phyloP scores from a whole-genome alignment of 2,329 filamentous ascomycete species.

The Pseudogymnoascus sp. region DNA sequence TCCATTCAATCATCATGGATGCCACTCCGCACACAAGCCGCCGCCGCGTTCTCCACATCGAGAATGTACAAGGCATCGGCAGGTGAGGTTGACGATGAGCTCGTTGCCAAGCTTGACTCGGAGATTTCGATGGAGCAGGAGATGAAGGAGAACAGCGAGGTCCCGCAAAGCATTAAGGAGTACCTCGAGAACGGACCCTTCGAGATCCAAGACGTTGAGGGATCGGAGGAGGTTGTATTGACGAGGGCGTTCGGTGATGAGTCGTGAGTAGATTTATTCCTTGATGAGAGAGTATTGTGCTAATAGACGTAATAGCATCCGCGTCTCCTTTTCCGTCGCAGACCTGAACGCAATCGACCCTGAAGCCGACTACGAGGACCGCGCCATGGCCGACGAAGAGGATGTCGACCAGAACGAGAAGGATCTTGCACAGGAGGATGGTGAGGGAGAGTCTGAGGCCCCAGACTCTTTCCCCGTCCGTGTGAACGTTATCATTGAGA shows the following conservation, averaged over 20 bases:
- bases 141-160: slow-evolving; percentile 60
- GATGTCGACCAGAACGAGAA: slow-evolving; percentile 43
- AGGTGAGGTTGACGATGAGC: slow-evolving; percentile 63
- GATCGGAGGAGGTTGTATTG: slow-evolving; percentile 81
- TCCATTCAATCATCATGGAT: slow-evolving; percentile 25
- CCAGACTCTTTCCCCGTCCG: slow-evolving; percentile 65
- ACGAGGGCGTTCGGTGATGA: slow-evolving; percentile 79
- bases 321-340: slow-evolving; percentile 75
- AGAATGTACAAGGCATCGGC: slow-evolving; percentile 32
- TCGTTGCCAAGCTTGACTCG: slow-evolving; percentile 75
- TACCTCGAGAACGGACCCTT: slow-evolving; percentile 82
- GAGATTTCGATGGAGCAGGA: slow-evolving; percentile 80
- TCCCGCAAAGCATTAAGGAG: slow-evolving; percentile 73
- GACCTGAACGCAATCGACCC: slow-evolving; percentile 65
- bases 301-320: slow-evolving; percentile 46
- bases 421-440: slow-evolving; percentile 51
- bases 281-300: not conserved
- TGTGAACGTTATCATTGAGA: slow-evolving; percentile 82
- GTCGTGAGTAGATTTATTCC: slow-evolving; percentile 49
- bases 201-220: slow-evolving; percentile 71
- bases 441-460: slow-evolving; percentile 41
- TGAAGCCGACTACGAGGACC: slow-evolving; percentile 50
- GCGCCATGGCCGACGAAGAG: slow-evolving; percentile 48
- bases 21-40: slow-evolving; percentile 22
- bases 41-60: slow-evolving; percentile 33